These are phyloP conservation scores for Dimocarpus longan DNA, from an alignment of 345 rosid species.

Conservation along the genomic window DNA sequence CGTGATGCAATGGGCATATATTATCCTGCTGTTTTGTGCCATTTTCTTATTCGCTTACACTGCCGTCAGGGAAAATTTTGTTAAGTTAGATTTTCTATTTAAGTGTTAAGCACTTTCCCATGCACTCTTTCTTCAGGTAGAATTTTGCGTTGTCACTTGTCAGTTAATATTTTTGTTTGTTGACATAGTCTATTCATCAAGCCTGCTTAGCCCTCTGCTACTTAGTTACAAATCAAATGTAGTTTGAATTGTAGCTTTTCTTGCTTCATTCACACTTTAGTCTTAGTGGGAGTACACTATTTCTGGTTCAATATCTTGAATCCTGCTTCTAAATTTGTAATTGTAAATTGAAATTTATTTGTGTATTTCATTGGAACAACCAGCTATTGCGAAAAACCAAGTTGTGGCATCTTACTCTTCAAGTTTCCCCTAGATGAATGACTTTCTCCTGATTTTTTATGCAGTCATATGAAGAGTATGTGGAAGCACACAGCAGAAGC, in stretches of 20 bases:
- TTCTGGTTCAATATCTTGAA: not conserved
- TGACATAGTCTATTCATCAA: not conserved
- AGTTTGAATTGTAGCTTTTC: not conserved
- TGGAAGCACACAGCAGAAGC: conserved; percentile 79
- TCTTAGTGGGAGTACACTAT: not conserved
- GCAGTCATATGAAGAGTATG: conserved; percentile 97
- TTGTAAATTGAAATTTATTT: not conserved
- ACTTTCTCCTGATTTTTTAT: conserved; percentile 29
- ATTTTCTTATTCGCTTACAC: not conserved
- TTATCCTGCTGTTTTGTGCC: not conserved
- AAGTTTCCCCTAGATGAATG: conserved; percentile 6
- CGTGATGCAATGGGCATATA: not conserved
- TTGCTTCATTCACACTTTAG: not conserved
- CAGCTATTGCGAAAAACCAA: not conserved
- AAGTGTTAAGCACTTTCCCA: not conserved
- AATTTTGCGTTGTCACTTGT: not conserved
- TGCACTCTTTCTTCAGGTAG: not conserved
- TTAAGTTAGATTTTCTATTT: not conserved
- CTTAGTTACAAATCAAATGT: not conserved
- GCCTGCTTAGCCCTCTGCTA: not conserved
- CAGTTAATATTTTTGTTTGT: not conserved
- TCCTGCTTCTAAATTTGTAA: not conserved
- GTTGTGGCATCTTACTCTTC: not conserved
- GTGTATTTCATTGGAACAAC: not conserved
- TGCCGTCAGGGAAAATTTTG: not conserved